Percentiles rank a stretch among this genome's conserved stretches.
phyloP scores from a whole-genome alignment of 345 rosid genomes.

The Citrus hindsii region DNA sequence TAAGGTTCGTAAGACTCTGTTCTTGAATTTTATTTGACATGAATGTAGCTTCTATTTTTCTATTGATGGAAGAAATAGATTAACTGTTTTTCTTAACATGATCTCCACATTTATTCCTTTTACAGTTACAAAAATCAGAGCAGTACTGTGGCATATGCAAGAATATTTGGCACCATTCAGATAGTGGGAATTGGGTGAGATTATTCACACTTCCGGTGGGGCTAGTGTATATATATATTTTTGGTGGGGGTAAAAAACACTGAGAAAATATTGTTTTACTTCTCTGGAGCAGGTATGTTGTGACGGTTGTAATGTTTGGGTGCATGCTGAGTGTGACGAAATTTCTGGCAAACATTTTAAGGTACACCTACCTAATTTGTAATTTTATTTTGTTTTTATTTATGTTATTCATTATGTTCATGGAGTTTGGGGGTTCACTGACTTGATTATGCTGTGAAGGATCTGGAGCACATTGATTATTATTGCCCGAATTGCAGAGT shows the following conservation, averaged over 20 bases:
- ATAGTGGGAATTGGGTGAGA: constrained; percentile 91
- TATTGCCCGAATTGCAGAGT: constrained; percentile 81
- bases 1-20: constrained; percentile 50
- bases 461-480: constrained; percentile 62
- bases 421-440: constrained; percentile 17
- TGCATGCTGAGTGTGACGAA: constrained; percentile 91
- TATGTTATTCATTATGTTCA: constrained; percentile 2
- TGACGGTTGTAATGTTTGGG: constrained; percentile 96
- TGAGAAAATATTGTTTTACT: constrained; percentile 9
- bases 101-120: constrained; percentile 8
- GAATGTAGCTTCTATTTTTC: neutral
- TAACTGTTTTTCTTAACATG: constrained; percentile 10
- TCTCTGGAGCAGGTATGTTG: constrained; percentile 70
- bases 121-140: constrained; percentile 73
- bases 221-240: neutral
- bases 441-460: constrained; percentile 40
- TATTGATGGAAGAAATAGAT: neutral
- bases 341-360: constrained; percentile 51
- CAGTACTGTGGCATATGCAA: constrained; percentile 96
- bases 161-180: constrained; percentile 87
- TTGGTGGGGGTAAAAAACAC: neutral
- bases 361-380: constrained; percentile 39
- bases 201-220: constrained; percentile 12
- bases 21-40: constrained; percentile 3
- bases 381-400: neutral